These are phyloP conservation scores for Scenedesmus sp. DNA, from an alignment of 163 green algal species.

Conservation along the genomic window DNA sequence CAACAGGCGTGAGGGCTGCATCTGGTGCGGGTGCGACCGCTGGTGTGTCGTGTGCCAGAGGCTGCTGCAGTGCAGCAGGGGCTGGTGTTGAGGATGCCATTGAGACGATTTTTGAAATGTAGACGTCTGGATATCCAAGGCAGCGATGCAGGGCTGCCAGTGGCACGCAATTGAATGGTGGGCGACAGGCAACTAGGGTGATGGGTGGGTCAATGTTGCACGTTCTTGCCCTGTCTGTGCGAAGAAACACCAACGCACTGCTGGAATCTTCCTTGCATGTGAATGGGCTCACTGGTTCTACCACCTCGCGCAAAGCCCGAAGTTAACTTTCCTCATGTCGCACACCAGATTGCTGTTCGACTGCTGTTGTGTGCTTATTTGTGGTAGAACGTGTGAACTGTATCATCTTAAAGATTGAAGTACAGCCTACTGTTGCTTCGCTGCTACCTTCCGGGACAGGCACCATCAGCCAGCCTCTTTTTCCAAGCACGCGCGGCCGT, in stretches of 20 bases:
- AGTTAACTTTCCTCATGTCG: neutral
- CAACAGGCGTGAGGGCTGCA: neutral
- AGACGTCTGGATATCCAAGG: neutral
- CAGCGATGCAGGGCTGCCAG: neutral
- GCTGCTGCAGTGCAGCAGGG: neutral
- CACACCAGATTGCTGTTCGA: neutral
- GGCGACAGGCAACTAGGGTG: neutral
- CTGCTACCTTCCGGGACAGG: neutral
- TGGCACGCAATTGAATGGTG: neutral
- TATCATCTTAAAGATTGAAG: neutral
- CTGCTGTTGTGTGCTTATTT: neutral
- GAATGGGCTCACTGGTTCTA: neutral
- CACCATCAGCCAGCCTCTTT: neutral
- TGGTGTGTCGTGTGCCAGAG: neutral
- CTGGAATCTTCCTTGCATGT: neutral
- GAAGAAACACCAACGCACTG: neutral
- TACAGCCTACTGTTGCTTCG: neutral
- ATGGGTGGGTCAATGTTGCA: neutral
- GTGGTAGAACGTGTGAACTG: neutral
- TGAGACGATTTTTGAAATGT: neutral
- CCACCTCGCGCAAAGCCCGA: neutral
- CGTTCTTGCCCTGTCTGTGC: neutral
- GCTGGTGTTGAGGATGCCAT: neutral
- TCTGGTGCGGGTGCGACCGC: neutral
- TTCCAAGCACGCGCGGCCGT: neutral